Evolutionary conservation across 2,329 filamentous ascomycete genomes (phyloP), one percentile per base, ranked within the genome.

Genomic region (Pseudopyricularia javanii): DNA sequence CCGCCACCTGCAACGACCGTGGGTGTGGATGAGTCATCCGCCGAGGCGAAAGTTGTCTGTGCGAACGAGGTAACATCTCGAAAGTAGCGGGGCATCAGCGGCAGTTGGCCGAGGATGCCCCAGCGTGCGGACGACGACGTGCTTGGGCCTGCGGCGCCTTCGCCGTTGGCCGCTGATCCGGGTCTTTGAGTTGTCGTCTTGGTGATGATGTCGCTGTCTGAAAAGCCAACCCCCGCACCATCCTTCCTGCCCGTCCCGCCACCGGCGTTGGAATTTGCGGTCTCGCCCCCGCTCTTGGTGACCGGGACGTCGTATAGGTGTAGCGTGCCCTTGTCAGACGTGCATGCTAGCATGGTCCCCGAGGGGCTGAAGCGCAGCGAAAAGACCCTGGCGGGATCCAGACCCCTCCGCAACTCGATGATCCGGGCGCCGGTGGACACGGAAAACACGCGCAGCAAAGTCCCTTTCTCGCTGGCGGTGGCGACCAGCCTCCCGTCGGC

Each of bases 301-400:
- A 79, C 76, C 4, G 85, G 85, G 1, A 96, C 76, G 62, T 97
- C 90, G 64, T 96, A 98, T 35, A 98, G 79, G 68, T 98, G 93
- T 11, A 98, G 75, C 0, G 91, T 98, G 6, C 88, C 91, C 69
- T 97, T 98, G 73, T 98, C 93, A 1, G 91, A 96, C 1, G 91
- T 97, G 56, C 90, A 91, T 26, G 93, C 93, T 11, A 97, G 76
- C 63, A 90, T 78, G 45, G 77, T 80, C 51, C 86, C 87, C 1
- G 83, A 83, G 0, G 91, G 91, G 20, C 88, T 94, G 66, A 98
- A 93, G 11, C 86, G 85, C 11, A 98, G 74, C 2, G 88, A 91
- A 69, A 88, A 95, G 59, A 97, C 86, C 52, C 83, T 82, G 15
- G 93, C 91, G 34, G 83, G 85, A 62, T 98, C 93, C 49, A 95